Conservation (phyloP, 202 grass and related monocot genomes). For the Brachypodium distachyon region DNA sequence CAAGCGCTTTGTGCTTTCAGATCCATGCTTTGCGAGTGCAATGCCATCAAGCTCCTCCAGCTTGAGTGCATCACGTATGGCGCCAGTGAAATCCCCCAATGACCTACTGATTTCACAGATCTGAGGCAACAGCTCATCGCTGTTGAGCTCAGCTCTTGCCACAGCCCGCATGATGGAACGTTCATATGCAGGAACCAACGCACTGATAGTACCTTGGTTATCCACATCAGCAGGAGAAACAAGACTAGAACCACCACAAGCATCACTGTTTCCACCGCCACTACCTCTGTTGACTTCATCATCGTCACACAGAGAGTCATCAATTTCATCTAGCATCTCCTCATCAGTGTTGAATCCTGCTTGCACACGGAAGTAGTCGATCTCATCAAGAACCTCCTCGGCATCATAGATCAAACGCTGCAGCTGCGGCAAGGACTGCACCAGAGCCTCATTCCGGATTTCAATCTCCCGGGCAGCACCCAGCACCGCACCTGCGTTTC, state of each 20-base stretch:
- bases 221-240: not conserved
- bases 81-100: not conserved
- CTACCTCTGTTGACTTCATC: not conserved
- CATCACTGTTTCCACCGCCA: not conserved
- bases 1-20: not conserved
- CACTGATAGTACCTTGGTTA: not conserved
- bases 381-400: not conserved
- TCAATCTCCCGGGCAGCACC: constrained; percentile 7
- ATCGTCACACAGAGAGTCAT: not conserved
- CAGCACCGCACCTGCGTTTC: constrained; percentile 11
- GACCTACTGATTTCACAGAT: not conserved
- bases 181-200: not conserved
- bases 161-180: not conserved
- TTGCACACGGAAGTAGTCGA: constrained; percentile 18
- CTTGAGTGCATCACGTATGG: not conserved
- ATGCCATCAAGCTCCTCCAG: constrained; percentile 17
- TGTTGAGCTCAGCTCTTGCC: not conserved
- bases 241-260: not conserved
- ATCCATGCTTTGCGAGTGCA: not conserved
- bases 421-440: constrained; percentile 16
- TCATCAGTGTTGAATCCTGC: not conserved
- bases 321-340: not conserved
- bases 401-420: not conserved
- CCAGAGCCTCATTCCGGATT: constrained; percentile 19
- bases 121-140: not conserved